Evolutionary conservation across 495 filamentous ascomycete genomes (phyloP).

Genomic region (Lophiotrema nucula): DNA sequence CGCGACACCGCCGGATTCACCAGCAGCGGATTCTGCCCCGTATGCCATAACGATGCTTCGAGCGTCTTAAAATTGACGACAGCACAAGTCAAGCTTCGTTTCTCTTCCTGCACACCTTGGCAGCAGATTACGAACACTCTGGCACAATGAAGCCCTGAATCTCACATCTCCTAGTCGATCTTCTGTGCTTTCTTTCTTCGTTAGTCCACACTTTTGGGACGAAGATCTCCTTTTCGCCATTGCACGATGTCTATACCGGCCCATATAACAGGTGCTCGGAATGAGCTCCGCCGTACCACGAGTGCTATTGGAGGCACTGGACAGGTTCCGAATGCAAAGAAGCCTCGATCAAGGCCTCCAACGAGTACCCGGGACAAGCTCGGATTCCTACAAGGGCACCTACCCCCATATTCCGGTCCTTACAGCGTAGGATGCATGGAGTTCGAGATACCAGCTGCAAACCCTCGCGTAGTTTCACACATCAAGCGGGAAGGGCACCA

Average conservation of each 20-base stretch:
- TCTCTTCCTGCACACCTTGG: no score
- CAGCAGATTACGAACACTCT: no score
- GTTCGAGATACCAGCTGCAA: conserved; percentile 42
- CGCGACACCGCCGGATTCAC: no score
- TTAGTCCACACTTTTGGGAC: no score
- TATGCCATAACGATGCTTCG: no score
- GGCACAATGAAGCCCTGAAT: no score
- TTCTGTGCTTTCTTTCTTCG: no score
- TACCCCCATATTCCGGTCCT: conserved; percentile 43
- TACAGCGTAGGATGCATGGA: conserved; percentile 45
- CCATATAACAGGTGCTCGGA: background rate
- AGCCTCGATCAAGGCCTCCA: conserved; percentile 39
- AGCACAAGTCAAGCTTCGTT: no score
- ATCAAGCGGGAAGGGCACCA: conserved; percentile 41
- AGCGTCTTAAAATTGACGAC: no score
- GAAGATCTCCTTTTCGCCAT: no score
- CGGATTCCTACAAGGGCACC: conserved; percentile 34
- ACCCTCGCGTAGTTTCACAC: conserved; percentile 40
- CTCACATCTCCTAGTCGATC: no score
- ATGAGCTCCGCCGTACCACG: background rate
- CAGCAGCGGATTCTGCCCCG: no score
- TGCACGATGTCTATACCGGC: background rate
- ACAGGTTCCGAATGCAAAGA: conserved; percentile 26
- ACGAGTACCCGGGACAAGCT: conserved; percentile 36
- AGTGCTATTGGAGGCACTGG: background rate